phyloP scores from a whole-genome alignment of 176 grass and related monocot species.

The Carex scoparia region DNA sequence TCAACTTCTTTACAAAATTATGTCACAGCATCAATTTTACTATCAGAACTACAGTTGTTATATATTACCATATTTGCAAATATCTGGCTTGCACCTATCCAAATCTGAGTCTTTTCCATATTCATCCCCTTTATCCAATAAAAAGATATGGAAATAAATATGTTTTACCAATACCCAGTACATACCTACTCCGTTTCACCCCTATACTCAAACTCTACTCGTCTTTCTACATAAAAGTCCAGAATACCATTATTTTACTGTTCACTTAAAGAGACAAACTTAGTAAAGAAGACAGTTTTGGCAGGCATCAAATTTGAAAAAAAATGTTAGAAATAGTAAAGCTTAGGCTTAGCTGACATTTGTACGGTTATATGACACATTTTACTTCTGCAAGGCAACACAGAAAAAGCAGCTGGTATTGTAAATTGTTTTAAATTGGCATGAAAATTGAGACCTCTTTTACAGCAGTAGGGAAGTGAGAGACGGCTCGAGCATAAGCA shows the following conservation, averaged over 20 bases:
- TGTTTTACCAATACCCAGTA: neutral
- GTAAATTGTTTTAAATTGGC: neutral
- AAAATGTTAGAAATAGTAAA: neutral
- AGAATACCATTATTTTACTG: neutral
- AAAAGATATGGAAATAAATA: neutral
- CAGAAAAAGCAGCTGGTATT: neutral
- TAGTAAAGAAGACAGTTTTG: neutral
- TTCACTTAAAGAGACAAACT: neutral
- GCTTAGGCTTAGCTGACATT: neutral
- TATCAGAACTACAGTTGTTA: neutral
- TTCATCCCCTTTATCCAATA: neutral
- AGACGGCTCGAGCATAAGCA: constrained; percentile 77
- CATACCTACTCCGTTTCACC: neutral
- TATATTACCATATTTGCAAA: neutral
- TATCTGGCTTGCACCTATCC: neutral
- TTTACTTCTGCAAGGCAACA: constrained; percentile 1
- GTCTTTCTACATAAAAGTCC: neutral
- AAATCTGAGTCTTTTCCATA: neutral
- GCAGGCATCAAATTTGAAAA: neutral
- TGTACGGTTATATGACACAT: constrained; percentile 1
- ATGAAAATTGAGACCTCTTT: constrained; percentile 61
- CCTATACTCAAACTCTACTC: neutral
- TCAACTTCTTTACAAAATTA: neutral
- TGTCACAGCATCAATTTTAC: neutral
- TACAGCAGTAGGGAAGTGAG: constrained; percentile 86